Evolutionary conservation across 164 flowering plant species (phyloP).

Genomic region (Annona cherimola): DNA sequence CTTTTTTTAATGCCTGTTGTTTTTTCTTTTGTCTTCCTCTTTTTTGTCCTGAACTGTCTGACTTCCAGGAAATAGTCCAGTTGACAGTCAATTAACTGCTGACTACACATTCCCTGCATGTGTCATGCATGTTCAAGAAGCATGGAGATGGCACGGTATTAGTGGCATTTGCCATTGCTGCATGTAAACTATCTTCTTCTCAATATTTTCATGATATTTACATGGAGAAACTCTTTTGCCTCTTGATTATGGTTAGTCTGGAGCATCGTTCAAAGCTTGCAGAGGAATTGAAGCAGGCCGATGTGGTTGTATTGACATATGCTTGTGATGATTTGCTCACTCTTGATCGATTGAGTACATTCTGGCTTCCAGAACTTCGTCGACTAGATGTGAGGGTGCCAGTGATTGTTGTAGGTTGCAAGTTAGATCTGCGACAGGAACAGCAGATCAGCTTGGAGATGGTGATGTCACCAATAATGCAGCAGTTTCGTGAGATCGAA

Average conservation of each 20-base stretch:
- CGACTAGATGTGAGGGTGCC: constrained; percentile 65
- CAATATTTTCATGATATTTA: too few relatives aligned
- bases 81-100: too few relatives aligned
- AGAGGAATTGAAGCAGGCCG: constrained; percentile 75
- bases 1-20: too few relatives aligned
- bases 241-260: constrained; percentile 26
- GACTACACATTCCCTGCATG: too few relatives aligned
- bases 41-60: too few relatives aligned
- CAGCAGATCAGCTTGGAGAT: constrained; percentile 66
- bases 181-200: too few relatives aligned
- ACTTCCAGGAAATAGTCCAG: too few relatives aligned
- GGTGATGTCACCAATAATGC: constrained; percentile 97
- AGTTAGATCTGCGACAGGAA: constrained; percentile 85
- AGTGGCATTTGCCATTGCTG: too few relatives aligned
- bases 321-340: constrained; percentile 81
- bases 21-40: too few relatives aligned
- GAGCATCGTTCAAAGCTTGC: constrained; percentile 59
- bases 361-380: constrained; percentile 94
- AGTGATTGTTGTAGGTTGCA: constrained; percentile 68
- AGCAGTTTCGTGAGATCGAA: constrained; percentile 95
- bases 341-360: constrained; percentile 64
- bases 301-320: constrained; percentile 90
- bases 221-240: background rate
- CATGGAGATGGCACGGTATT: too few relatives aligned
- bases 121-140: too few relatives aligned